Conservation (phyloP, 805 yeast genomes). For the Ogataea corticis region DNA sequence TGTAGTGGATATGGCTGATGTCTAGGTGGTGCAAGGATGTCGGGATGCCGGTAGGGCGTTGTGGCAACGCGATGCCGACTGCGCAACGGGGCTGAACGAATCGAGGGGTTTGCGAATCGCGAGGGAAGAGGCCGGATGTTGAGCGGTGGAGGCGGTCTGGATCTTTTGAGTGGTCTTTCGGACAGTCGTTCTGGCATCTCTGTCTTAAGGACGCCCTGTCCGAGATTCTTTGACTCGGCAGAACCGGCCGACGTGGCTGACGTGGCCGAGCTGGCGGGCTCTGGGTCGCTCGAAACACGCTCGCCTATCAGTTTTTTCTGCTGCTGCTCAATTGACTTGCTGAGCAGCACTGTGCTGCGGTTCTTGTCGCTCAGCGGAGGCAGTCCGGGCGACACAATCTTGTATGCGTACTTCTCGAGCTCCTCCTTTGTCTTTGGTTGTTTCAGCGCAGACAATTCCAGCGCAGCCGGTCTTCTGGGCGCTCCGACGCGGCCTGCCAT, state of each 20-base stretch:
- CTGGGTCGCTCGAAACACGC: constrained; percentile 4
- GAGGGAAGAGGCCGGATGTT: constrained; percentile 10
- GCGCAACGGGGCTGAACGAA: constrained; percentile 20
- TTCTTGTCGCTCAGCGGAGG: constrained; percentile 25
- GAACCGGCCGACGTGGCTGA: constrained; percentile 1
- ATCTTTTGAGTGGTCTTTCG: constrained; percentile 20
- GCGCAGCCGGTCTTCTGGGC: constrained; percentile 13
- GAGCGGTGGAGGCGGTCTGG: constrained; percentile 27
- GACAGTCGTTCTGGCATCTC: constrained; percentile 6
- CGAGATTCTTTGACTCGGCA: background rate
- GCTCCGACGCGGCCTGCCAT: background rate
- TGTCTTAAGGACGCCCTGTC: background rate
- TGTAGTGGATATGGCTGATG: too few species aligned
- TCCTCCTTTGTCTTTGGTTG: constrained; percentile 8
- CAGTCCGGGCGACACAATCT: constrained; percentile 27
- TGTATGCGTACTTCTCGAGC: constrained; percentile 14
- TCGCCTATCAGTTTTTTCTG: constrained; percentile 24
- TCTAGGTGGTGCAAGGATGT: background rate
- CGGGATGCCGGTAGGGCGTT: constrained; percentile 1
- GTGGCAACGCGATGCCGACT: constrained; percentile 1
- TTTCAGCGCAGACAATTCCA: constrained; percentile 14
- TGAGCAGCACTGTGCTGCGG: constrained; percentile 16
- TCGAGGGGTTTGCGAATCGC: constrained; percentile 8
- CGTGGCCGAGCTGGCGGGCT: background rate
- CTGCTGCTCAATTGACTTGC: constrained; percentile 25